A percentile compares a stretch with the other conserved stretches of the same genome.
phyloP scores from a whole-genome alignment of 2,329 filamentous ascomycete genomes.

The Fusarium sp. region DNA sequence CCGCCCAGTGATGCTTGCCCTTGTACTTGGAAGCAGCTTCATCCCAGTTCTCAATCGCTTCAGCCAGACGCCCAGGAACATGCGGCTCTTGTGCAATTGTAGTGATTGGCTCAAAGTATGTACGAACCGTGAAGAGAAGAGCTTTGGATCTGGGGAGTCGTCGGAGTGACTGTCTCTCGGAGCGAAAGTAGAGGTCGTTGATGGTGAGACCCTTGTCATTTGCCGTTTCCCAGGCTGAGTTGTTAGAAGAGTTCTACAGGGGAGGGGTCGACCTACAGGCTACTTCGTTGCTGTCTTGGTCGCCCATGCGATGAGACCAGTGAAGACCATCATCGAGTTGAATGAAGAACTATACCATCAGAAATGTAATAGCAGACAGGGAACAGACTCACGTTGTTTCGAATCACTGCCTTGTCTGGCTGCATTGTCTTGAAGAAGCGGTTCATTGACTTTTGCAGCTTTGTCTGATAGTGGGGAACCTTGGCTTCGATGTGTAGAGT shows the following conservation, averaged over 20 bases:
- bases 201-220: conserved; percentile 6
- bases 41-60: conserved; percentile 33
- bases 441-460: conserved; percentile 33
- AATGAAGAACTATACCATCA: conserved; percentile 21
- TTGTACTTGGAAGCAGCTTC: conserved; percentile 22
- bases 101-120: conserved; percentile 33
- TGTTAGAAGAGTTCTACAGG: not conserved
- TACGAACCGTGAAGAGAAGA: conserved; percentile 23
- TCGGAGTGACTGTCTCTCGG: conserved; percentile 30
- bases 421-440: conserved; percentile 29
- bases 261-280: not conserved
- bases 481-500: conserved; percentile 33
- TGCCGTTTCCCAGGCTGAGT: conserved; percentile 24
- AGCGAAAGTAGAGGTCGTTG: conserved; percentile 32
- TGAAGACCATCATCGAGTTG: conserved; percentile 34
- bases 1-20: conserved; percentile 28
- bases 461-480: conserved; percentile 28
- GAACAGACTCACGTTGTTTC: conserved; percentile 16
- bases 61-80: conserved; percentile 20
- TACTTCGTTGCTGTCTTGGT: conserved; percentile 14
- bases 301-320: conserved; percentile 34
- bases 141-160: conserved; percentile 23
- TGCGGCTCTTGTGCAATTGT: conserved; percentile 18
- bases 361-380: fast-evolving
- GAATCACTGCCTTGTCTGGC: conserved; percentile 22